Conservation (phyloP, 139 green algal genomes). For the Zygnema circumcarinatum region DNA sequence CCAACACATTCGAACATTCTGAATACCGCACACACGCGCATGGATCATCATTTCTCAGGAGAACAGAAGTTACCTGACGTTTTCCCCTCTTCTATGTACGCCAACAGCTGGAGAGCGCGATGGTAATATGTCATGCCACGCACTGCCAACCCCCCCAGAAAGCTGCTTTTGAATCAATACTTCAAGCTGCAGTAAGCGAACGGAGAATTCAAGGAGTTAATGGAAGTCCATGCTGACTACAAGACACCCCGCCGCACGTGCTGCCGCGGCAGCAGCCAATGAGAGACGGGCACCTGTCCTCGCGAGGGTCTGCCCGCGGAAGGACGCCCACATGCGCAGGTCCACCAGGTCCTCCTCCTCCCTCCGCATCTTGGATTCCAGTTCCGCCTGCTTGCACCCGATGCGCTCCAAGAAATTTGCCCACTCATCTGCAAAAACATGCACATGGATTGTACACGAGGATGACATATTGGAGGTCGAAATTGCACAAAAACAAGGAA, state of each 20-base stretch:
- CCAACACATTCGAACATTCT: too few relatives aligned
- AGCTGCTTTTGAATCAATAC: too few relatives aligned
- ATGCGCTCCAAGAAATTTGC: constrained; percentile 60
- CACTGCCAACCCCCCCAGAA: constrained; percentile 29
- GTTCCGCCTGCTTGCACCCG: constrained; percentile 5
- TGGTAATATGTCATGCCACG: constrained; percentile 63
- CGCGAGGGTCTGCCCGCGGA: constrained; percentile 83
- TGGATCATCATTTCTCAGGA: too few relatives aligned
- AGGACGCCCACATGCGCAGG: constrained; percentile 83
- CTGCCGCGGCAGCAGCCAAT: too few relatives aligned
- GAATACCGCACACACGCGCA: too few relatives aligned
- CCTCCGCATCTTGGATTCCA: constrained; percentile 19
- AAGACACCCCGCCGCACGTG: too few relatives aligned
- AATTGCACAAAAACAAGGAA: too few relatives aligned
- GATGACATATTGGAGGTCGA: constrained; percentile 16
- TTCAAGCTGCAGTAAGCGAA: too few relatives aligned
- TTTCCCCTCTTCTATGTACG: constrained; percentile 32
- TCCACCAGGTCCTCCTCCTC: constrained; percentile 67
- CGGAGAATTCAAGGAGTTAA: too few relatives aligned
- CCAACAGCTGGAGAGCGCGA: constrained; percentile 37
- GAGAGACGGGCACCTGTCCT: constrained; percentile 63
- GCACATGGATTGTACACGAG: not conserved
- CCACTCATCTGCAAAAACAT: constrained; percentile 53
- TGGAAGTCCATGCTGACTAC: too few relatives aligned
- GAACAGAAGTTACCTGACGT: too few relatives aligned